Conservation (phyloP, 2,329 filamentous ascomycete genomes). For the Gaeumannomyces sp. region DNA sequence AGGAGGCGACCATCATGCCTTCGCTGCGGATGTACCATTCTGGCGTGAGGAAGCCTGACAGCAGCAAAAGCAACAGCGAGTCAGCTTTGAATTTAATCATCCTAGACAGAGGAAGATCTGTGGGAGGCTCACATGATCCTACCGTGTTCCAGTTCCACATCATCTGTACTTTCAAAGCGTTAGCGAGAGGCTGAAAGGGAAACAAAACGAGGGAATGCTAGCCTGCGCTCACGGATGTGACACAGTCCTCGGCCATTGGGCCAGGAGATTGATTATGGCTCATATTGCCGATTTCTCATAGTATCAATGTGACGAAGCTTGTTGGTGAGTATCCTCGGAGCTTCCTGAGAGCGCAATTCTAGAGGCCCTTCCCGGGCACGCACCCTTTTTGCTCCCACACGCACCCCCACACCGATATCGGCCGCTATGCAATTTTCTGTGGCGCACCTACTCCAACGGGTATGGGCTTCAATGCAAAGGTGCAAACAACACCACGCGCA, state of each 20-base stretch:
- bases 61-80: background rate
- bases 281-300: background rate
- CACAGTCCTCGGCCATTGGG: conserved; percentile 5
- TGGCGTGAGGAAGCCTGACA: conserved; percentile 2
- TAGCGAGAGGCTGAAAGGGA: background rate
- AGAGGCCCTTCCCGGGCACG: too few relatives aligned
- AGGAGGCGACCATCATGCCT: conserved; percentile 6
- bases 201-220: background rate
- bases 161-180: background rate
- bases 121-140: background rate
- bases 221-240: background rate
- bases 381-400: too few relatives aligned
- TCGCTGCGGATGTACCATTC: conserved; percentile 6
- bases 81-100: background rate
- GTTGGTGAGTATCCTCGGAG: too few relatives aligned
- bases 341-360: too few relatives aligned
- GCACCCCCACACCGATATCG: too few relatives aligned
- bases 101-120: background rate
- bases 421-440: too few relatives aligned
- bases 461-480: too few relatives aligned
- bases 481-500: too few relatives aligned
- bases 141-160: conserved; percentile 8
- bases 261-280: conserved; percentile 2
- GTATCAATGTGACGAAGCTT: too few relatives aligned
- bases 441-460: too few relatives aligned